Evolutionary conservation across 257 asterid species (phyloP), one percentile per base, ranked within the genome.

Genomic region (Handroanthus guayacan): DNA sequence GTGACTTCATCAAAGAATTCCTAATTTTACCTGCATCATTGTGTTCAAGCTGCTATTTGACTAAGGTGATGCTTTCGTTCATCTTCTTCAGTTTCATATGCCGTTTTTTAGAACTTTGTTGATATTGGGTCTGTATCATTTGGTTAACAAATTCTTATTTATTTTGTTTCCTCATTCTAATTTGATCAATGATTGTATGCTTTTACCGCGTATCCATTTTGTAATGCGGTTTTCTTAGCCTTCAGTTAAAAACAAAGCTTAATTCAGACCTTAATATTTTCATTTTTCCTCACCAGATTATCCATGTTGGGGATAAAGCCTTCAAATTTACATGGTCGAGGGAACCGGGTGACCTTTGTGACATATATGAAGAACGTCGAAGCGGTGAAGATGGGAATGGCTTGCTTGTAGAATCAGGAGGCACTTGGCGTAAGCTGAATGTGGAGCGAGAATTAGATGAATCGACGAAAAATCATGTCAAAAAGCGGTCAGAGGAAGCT

Each of bases 401-500:
- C 17, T 80, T 91, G 88, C 94, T 95, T 51, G 92, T 93, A 75
- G 99, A 95, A 83, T 90, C 97, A 14, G 99, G 99, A 51, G 81
- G 90, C 37, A 89, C 96, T 69, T 95, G 95, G 97, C 87, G 97
- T 81, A 95, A 93, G 88, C 88, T 95, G 81, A 93, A 83, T 82
- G 96, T 95, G 68, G 97, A 91, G 69, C 91, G 99, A 60, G 97
- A 85, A 79, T 84, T 95, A 84, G 99, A 95, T 61, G 98, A 95
- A 75, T 93, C 98, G 39, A 89, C 96, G 62, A 89, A 84, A 85
- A 93, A 95, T 79, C 98, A 89, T 67, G 96, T 95, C 77, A 95
- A 93, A 84, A 90, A 87, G 95, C 92, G 82, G 66, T 90, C 99
- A 66, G 96, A 90, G 83, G 97, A 93, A 89, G 99, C 99, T 18